Percentiles rank a stretch among this genome's conserved stretches.
Conservation (phyloP, 2,329 filamentous ascomycete genomes). For the Sclerotinia minor region DNA sequence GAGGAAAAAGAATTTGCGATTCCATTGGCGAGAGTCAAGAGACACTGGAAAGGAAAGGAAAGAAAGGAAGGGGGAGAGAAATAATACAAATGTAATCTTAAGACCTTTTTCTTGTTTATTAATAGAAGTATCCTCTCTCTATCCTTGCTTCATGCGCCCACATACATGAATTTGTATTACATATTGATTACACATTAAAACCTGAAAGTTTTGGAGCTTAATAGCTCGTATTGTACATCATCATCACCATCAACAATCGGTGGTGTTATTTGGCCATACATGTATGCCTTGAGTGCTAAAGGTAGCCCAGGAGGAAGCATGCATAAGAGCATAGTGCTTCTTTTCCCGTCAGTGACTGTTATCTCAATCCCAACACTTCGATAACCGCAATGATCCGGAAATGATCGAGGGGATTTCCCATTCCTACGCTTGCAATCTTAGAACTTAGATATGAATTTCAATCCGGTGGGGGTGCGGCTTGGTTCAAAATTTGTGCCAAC, state of each 20-base stretch:
- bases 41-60: too few species aligned
- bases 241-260: neutral
- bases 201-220: neutral
- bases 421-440: neutral
- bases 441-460: conserved; percentile 23
- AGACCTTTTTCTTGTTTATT: neutral
- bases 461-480: conserved; percentile 33
- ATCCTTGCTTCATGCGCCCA: neutral
- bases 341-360: neutral
- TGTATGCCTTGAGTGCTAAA: neutral
- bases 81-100: neutral
- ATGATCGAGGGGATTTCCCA: neutral
- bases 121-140: neutral
- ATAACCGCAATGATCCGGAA: neutral
- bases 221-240: neutral
- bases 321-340: neutral
- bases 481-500: conserved; percentile 35
- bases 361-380: neutral
- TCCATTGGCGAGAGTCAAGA: too few species aligned
- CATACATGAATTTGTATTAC: neutral
- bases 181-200: conserved; percentile 17
- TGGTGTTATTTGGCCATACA: neutral
- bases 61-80: neutral
- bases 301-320: neutral
- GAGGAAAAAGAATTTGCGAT: neutral